These are phyloP conservation scores for Candida chauliodis DNA, from an alignment of 805 yeast genomes.

Conservation along the genomic window DNA sequence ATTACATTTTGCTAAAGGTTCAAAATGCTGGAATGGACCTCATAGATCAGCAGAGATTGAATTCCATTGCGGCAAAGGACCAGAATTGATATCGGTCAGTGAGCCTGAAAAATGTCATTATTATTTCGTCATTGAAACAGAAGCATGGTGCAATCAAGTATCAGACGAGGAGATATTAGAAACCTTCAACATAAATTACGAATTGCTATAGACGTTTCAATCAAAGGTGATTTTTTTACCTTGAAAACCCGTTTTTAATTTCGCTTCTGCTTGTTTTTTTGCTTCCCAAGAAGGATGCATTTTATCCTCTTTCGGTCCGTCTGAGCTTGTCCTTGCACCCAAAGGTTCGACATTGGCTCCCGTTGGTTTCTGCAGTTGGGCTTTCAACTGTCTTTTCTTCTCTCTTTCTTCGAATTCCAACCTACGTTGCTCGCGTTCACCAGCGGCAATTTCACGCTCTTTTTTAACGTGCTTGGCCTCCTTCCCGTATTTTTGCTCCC, in stretches of 20 bases:
- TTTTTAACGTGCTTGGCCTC: constrained; percentile 79
- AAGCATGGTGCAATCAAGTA: constrained; percentile 35
- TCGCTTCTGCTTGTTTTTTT: constrained; percentile 68
- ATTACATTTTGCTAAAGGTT: constrained; percentile 57
- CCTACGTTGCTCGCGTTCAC: constrained; percentile 58
- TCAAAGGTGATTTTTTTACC: constrained; percentile 88
- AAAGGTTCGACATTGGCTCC: constrained; percentile 40
- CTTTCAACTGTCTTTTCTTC: constrained; percentile 59
- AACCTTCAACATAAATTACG: constrained; percentile 25
- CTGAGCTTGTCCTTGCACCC: constrained; percentile 27
- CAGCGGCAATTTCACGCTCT: constrained; percentile 51
- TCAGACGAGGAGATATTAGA: constrained; percentile 24
- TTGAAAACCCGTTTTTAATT: constrained; percentile 56
- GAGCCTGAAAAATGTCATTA: constrained; percentile 92
- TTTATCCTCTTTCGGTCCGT: constrained; percentile 9
- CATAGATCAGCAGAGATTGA: constrained; percentile 62
- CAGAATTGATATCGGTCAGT: constrained; percentile 58
- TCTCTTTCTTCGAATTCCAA: constrained; percentile 70
- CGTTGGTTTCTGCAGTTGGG: constrained; percentile 29
- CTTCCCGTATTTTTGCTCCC: constrained; percentile 88
- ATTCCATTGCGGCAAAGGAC: constrained; percentile 62
- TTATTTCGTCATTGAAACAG: constrained; percentile 30
- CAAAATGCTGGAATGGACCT: constrained; percentile 95
- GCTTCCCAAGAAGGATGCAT: constrained; percentile 99
- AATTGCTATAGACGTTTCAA: constrained; percentile 17